These are phyloP conservation scores for Caloboletus inedulis DNA, from an alignment of 1,284 basidiomycete species.

Conservation along the genomic window DNA sequence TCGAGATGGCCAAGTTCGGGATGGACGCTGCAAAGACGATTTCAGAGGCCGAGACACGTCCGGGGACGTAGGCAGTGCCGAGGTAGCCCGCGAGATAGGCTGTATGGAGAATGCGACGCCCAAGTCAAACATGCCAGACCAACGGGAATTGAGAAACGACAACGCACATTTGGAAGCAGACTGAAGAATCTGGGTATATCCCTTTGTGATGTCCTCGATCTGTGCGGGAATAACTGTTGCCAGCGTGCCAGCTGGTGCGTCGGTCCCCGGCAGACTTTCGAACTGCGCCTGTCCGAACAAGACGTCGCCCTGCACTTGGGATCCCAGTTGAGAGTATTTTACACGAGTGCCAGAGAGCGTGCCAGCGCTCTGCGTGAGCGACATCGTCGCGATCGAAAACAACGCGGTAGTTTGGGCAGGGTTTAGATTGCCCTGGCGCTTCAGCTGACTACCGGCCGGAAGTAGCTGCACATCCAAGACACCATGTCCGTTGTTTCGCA, in stretches of 20 bases:
- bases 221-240: conserved; percentile 9
- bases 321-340: conserved; percentile 7
- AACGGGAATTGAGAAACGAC: background rate
- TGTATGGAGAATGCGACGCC: background rate
- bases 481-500: conserved; percentile 23
- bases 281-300: conserved; percentile 22
- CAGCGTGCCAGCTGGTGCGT: background rate
- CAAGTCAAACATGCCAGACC: background rate
- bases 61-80: conserved; percentile 28
- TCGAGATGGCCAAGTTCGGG: conserved; percentile 26
- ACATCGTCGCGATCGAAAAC: conserved; percentile 19
- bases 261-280: background rate
- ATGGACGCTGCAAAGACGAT: conserved; percentile 27
- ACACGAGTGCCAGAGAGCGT: background rate
- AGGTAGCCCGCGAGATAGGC: conserved; percentile 23
- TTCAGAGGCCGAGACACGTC: conserved; percentile 23
- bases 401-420: conserved; percentile 20
- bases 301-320: conserved; percentile 16
- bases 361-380: conserved; percentile 6
- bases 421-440: conserved; percentile 25
- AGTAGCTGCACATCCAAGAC: conserved; percentile 22
- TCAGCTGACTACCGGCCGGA: conserved; percentile 8
- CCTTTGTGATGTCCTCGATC: conserved; percentile 17
- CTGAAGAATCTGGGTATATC: conserved; percentile 22
- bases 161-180: conserved; percentile 24